A percentile compares a stretch with the other conserved stretches of the same genome.
Conservation (phyloP, 371 early-diverging fungal genomes). For the Syncephalastrum sp. region DNA sequence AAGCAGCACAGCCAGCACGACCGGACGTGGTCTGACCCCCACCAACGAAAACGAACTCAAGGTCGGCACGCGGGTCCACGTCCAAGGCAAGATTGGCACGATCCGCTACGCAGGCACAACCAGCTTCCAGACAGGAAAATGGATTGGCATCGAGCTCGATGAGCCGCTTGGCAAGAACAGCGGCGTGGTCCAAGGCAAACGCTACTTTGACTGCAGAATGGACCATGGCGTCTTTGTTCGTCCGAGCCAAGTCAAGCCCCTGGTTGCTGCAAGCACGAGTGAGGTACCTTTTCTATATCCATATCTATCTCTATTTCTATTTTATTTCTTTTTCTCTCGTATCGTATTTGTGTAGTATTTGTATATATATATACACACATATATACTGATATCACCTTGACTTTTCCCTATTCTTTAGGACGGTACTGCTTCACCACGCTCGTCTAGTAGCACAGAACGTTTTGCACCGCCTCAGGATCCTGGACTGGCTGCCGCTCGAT, state of each 20-base stretch:
- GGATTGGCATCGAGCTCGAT: constrained; percentile 82
- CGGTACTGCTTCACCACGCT: too few relatives aligned
- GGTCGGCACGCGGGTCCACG: constrained; percentile 57
- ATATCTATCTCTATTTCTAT: too few relatives aligned
- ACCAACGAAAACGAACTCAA: constrained; percentile 25
- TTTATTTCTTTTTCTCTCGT: too few relatives aligned
- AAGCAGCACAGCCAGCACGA: too few relatives aligned
- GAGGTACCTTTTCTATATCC: too few relatives aligned
- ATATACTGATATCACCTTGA: too few relatives aligned
- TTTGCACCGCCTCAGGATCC: constrained; percentile 30
- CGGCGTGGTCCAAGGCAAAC: constrained; percentile 73
- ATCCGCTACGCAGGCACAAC: constrained; percentile 73
- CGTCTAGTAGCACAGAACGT: constrained; percentile 10
- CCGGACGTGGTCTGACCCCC: too few relatives aligned
- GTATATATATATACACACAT: too few relatives aligned
- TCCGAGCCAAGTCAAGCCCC: constrained; percentile 59
- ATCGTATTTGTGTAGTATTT: too few relatives aligned
- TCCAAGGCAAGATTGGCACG: constrained; percentile 62
- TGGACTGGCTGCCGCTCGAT: constrained; percentile 23
- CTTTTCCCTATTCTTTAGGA: too few relatives aligned
- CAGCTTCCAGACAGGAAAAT: constrained; percentile 72
- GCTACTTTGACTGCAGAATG: constrained; percentile 79
- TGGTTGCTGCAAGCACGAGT: constrained; percentile 12
- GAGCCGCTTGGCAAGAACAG: constrained; percentile 75
- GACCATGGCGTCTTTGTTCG: constrained; percentile 85